Base-by-base conservation (phyloP, 1,284 basidiomycete genomes). In the Rugosomyces carneus region DNA sequence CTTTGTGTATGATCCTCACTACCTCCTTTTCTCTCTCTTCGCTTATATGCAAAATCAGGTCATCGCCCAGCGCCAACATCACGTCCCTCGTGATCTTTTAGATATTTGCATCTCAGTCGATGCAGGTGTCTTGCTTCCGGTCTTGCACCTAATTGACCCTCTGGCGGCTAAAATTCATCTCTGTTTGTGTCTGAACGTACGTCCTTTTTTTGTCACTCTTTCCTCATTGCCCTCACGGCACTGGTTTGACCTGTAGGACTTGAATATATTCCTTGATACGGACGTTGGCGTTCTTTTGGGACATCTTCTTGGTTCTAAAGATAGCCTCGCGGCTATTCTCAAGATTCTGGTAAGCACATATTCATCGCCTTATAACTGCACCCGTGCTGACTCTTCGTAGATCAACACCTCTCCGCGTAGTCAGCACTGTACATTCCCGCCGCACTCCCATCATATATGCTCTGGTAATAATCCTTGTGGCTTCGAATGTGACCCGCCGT, bases 201-300 rank as follows among this genome's bases (percentile, higher is more conserved):
- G 60, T 44, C 54, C 62, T 26, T 26, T 10, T 26, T 26, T 26
- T 26, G 24, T 26, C 16, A 63, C 48, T 42, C 21, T 41, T 32
- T 35, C 16, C 16, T n/a, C 21, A n/a, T n/a, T n/a, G n/a, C n/a
- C n/a, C n/a, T n/a, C 13, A 15, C 7, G 24, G 16, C 23, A 9
- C 16, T 37, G 35, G n/a, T 32, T 45, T 37, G n/a, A n/a, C n/a
- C n/a, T 8, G 15, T 47, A 70, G 64, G 68, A 69, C 42, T 60
- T 71, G 13, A 53, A 68, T 27, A 42, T 70, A 34, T 68, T 63
- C 47, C 59, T 71, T 1, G 57, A 65, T 29, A 62, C 65, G 10
- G 61, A 68, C 40, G 49, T 58, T 24, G 54, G 63, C 18, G 31
- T 66, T 24, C 52, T 55, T 19, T 57, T 68, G 20, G 49, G 45